Base-by-base conservation (phyloP, 345 rosid species). In the Clarkia xantiana region DNA sequence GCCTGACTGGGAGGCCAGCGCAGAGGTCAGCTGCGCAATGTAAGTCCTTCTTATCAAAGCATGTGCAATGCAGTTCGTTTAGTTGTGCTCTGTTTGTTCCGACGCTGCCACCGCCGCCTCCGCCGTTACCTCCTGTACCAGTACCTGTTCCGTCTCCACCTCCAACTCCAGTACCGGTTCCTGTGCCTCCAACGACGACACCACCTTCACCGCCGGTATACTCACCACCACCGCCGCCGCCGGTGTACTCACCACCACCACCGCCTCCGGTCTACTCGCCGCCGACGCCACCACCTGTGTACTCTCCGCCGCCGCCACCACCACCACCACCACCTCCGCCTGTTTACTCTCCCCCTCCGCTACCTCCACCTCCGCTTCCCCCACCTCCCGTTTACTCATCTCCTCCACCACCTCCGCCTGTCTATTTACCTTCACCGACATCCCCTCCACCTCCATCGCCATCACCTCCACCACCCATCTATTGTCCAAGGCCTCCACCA, bases 21-120 rank as follows among this genome's bases (percentile, higher is more conserved):
- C 94, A 83, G 62, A 61, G 79, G 45, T 76, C 79, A n/a, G 42
- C 78, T 2, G 44, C 52, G 3, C 79, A 78, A 60, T 87, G 96
- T 65, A 66, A 60, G 38, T 68, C 77, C 20, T 75, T 75, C 60
- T 59, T 58, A 68, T 75, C 80, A 47, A 58, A 23, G 38, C 90
- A 81, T 7, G 94, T 84, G 52, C 58, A 72, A 59, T 87, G 96
- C 59, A 60, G 53, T 36, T 61, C 87, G 2, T 84, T 81, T 47
- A 62, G 59, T 47, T 86, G 96, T 47, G 61, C 66, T 11, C 77
- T 79, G 36, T 76, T 82, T 56, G 76, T 74, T 57, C 70, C 86
- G 12, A 52, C 71, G 11, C 18, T 68, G 18, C 77, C 86, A 17
- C 47, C 84, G 16, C 83, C 84, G 2, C 78, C 84, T 0, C 75